Conservation (phyloP, 2,329 filamentous ascomycete genomes). For the Fusarium sterilihyphosum region DNA sequence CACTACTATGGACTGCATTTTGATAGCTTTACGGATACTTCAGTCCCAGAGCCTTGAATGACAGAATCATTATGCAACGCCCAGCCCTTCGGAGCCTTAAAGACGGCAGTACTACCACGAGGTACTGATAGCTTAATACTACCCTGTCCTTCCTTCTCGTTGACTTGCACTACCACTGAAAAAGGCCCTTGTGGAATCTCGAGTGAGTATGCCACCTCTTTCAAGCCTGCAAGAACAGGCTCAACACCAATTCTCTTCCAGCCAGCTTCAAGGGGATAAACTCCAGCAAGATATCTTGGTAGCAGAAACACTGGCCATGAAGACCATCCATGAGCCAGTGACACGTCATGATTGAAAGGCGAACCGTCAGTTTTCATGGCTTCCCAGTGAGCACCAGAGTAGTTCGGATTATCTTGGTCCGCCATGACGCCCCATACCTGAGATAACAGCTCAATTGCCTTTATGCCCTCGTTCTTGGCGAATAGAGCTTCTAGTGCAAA, state of each 20-base stretch:
- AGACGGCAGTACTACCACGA: neutral
- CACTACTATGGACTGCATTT: rapidly evolving
- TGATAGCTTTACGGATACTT: neutral
- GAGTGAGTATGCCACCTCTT: neutral
- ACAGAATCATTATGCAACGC: neutral
- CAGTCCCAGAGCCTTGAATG: neutral
- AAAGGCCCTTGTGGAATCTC: neutral
- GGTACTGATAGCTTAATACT: neutral
- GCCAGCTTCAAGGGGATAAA: neutral
- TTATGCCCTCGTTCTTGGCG: neutral
- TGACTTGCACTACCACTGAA: rapidly evolving
- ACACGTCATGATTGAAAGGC: neutral
- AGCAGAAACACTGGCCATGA: neutral
- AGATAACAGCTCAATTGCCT: neutral
- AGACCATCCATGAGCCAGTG: slow-evolving; percentile 1
- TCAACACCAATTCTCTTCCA: neutral
- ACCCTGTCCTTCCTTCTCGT: rapidly evolving
- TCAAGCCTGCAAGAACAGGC: neutral
- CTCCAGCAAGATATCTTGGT: neutral
- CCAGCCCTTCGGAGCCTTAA: neutral
- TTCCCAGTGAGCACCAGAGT: slow-evolving; percentile 6
- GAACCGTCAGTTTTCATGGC: neutral
- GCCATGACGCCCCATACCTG: neutral
- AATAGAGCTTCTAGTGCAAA: neutral
- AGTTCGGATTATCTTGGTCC: neutral